Percentiles rank a stretch among this genome's conserved stretches.
phyloP scores from a whole-genome alignment of 768 basidiomycete species.

The Leccinum obscurum region DNA sequence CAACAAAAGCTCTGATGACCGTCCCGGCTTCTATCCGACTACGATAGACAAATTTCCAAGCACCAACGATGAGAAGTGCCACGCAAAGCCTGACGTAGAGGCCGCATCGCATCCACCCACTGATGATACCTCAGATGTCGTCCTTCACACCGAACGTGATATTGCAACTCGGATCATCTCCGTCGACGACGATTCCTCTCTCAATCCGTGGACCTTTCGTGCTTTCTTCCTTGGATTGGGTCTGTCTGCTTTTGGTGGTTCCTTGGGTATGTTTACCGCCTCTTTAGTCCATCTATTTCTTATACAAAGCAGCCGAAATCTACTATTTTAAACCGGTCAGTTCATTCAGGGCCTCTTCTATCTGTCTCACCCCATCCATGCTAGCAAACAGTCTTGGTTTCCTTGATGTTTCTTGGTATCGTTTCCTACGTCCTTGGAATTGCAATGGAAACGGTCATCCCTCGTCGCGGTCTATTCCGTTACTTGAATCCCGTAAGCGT shows the following conservation, averaged over 20 bases:
- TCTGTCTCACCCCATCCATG: neutral
- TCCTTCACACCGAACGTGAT: constrained; percentile 44
- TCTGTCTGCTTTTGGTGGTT: neutral
- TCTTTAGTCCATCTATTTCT: neutral
- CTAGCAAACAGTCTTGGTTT: constrained; percentile 53
- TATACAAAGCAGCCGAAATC: constrained; percentile 46
- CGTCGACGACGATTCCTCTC: constrained; percentile 3
- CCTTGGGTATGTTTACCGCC: neutral
- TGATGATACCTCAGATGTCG: constrained; percentile 13
- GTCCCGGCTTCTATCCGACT: neutral
- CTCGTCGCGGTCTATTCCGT: constrained; percentile 43
- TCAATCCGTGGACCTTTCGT: neutral
- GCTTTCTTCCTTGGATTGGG: neutral
- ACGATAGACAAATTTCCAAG: neutral
- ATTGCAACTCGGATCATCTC: constrained; percentile 44
- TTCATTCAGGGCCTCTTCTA: no score
- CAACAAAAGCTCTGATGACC: neutral
- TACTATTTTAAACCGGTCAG: constrained; percentile 61
- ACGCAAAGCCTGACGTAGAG: constrained; percentile 36
- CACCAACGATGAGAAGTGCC: constrained; percentile 14
- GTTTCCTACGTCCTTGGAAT: constrained; percentile 51
- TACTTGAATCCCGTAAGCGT: constrained; percentile 48
- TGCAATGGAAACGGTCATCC: constrained; percentile 45
- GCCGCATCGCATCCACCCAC: neutral
- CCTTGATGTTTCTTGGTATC: constrained; percentile 54